phyloP scores from a whole-genome alignment of 2,329 filamentous ascomycete species.

The Colletotrichum magnum region DNA sequence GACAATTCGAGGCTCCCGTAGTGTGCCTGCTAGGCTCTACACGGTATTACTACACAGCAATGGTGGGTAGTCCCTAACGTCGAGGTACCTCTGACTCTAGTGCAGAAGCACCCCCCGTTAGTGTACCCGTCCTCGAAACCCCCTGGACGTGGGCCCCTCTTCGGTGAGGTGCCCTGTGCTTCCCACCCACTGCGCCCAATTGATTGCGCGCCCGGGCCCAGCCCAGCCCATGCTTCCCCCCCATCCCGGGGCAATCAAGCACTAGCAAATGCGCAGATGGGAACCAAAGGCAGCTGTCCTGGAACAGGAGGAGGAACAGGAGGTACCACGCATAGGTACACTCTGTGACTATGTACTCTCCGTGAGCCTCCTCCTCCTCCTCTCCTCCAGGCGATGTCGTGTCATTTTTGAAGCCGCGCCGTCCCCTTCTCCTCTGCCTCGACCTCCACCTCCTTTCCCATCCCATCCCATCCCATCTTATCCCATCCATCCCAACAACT shows the following conservation, averaged over 20 bases:
- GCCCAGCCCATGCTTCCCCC: neutral
- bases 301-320: neutral
- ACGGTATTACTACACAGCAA: too few relatives aligned
- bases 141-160: neutral
- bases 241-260: neutral
- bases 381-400: conserved; percentile 26
- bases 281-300: neutral
- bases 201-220: conserved; percentile 21
- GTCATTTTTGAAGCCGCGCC: conserved; percentile 29
- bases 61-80: too few relatives aligned
- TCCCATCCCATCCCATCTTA: conserved; percentile 13
- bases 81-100: too few relatives aligned
- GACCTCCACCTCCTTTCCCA: conserved; percentile 7
- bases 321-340: too few relatives aligned
- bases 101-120: conserved; percentile 10
- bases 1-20: conserved; percentile 19
- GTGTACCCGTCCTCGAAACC: conserved; percentile 17
- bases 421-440: conserved; percentile 5
- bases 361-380: too few relatives aligned
- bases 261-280: neutral
- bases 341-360: neutral
- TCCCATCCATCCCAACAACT: neutral
- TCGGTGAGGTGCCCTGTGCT: conserved; percentile 12
- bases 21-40: neutral
- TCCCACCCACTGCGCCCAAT: conserved; percentile 25